Base-by-base conservation (phyloP, 345 rosid species). In the Gossypium arboreum region DNA sequence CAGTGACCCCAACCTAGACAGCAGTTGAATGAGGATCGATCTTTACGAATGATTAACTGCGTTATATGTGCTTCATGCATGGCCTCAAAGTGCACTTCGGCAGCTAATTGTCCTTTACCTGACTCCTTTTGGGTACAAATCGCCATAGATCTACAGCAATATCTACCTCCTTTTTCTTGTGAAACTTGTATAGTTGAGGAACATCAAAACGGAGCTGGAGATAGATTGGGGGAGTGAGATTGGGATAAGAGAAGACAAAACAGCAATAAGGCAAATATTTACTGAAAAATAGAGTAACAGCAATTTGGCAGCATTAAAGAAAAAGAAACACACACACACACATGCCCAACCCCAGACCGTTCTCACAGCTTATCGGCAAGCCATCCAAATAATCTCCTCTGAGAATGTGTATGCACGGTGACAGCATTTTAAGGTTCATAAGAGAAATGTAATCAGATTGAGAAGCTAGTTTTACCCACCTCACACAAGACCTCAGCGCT, bases 131-230 rank as follows among this genome's bases (percentile, higher is more conserved):
- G 48, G 98, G 98, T 41, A 79, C 95, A 79, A 94, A 92, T 52
- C 97, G 92, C 98, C 98, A 94, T 48, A 94, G 98, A 84, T 94
- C 98, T 60, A 94, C 98, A 0, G 94, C 92, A 43, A 94, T 81
- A 84, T 93, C 94, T 12, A 92, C 91, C 86, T 90, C 97, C 73
- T 79, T 91, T 79, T 88, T 87, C 86, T 90, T 89, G 84, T 93
- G 98, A 79, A 92, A 91, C 82, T 88, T 93, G 89, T 90, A 95
- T 27, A 90, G 81, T 76, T 88, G 89, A 2, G 97, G 98, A 34
- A 95, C 81, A 75, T 87, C 97, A 27, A 79, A 94, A 6, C 90
- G 87, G 39, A 94, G 95, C 98, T 92, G 94, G 15, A 72, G 39
- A 18, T 1, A 24, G 59, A 71, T 73, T 16, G 48, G 56, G 13